These are phyloP conservation scores for Chrysosphaeria jannelii DNA, from an alignment of 2,329 filamentous ascomycete genomes.

Conservation along the genomic window DNA sequence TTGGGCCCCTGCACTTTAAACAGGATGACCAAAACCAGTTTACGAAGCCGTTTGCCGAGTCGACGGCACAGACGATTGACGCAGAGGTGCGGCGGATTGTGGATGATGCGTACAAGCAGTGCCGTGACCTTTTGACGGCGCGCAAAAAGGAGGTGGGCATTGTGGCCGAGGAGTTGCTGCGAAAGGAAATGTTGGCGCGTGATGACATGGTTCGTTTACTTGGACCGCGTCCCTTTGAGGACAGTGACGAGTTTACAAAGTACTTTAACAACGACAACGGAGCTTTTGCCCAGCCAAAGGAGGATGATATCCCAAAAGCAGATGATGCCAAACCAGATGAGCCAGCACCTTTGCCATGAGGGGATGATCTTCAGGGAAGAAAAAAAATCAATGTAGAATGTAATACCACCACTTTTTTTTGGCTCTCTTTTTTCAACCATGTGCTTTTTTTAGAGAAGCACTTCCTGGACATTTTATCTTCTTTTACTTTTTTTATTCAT, in stretches of 20 bases:
- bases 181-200: constrained; percentile 68
- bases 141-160: constrained; percentile 74
- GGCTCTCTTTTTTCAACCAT: too few relatives aligned
- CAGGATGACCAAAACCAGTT: constrained; percentile 43
- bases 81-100: constrained; percentile 73
- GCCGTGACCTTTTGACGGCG: constrained; percentile 49
- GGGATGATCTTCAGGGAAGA: too few relatives aligned
- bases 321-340: too few relatives aligned
- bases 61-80: constrained; percentile 80
- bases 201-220: constrained; percentile 82
- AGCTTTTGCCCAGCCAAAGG: too few relatives aligned
- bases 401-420: too few relatives aligned
- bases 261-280: constrained; percentile 45
- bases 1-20: constrained; percentile 78
- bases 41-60: constrained; percentile 86
- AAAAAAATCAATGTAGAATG: too few relatives aligned
- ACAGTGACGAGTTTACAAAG: constrained; percentile 71
- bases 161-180: constrained; percentile 73
- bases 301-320: too few relatives aligned
- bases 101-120: constrained; percentile 76
- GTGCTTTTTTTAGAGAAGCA: too few relatives aligned
- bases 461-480: too few relatives aligned
- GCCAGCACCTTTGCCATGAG: too few relatives aligned
- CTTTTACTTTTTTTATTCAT: too few relatives aligned
- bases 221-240: constrained; percentile 57